These are phyloP conservation scores for Trichophyton mentagrophytes DNA, from an alignment of 2,329 filamentous ascomycete genomes.

Conservation along the genomic window DNA sequence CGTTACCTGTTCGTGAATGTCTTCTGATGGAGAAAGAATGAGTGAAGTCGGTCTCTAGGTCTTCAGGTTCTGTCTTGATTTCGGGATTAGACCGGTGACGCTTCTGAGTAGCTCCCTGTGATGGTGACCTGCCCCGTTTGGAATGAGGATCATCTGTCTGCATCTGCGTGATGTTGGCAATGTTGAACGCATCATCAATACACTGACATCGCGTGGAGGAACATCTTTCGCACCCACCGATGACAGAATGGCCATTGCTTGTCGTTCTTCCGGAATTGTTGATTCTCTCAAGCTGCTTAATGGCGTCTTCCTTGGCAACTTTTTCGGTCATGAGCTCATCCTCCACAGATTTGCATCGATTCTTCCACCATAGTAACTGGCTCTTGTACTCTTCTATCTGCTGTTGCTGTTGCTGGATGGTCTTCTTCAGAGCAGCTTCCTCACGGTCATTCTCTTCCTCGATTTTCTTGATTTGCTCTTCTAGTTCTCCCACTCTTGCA, in stretches of 20 bases:
- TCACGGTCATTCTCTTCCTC: slow-evolving; percentile 36
- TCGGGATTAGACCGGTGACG: slow-evolving; percentile 40
- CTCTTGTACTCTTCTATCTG: slow-evolving; percentile 54
- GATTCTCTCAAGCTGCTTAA: slow-evolving; percentile 24
- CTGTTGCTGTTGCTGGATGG: slow-evolving; percentile 45
- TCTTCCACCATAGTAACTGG: slow-evolving; percentile 34
- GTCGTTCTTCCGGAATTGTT: not conserved
- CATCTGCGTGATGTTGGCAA: slow-evolving; percentile 28
- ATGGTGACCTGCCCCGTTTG: slow-evolving; percentile 27
- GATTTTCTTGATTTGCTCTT: slow-evolving; percentile 38
- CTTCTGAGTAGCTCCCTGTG: slow-evolving; percentile 34
- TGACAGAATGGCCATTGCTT: slow-evolving; percentile 22
- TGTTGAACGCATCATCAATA: slow-evolving; percentile 42
- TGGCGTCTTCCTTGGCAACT: slow-evolving; percentile 32
- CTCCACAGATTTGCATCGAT: slow-evolving; percentile 50
- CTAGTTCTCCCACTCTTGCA: slow-evolving; percentile 66
- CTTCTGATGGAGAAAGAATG: slow-evolving; percentile 45
- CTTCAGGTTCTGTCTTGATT: slow-evolving; percentile 34
- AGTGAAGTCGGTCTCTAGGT: slow-evolving; percentile 64
- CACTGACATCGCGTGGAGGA: slow-evolving; percentile 51
- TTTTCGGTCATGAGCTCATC: slow-evolving; percentile 42
- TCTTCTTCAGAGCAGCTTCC: slow-evolving; percentile 41
- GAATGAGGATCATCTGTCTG: slow-evolving; percentile 21
- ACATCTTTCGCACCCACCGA: slow-evolving; percentile 54
- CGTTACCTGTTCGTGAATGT: slow-evolving; percentile 17